phyloP scores from a whole-genome alignment of 305 asterid genomes.

The Fraxinus angustifolia region DNA sequence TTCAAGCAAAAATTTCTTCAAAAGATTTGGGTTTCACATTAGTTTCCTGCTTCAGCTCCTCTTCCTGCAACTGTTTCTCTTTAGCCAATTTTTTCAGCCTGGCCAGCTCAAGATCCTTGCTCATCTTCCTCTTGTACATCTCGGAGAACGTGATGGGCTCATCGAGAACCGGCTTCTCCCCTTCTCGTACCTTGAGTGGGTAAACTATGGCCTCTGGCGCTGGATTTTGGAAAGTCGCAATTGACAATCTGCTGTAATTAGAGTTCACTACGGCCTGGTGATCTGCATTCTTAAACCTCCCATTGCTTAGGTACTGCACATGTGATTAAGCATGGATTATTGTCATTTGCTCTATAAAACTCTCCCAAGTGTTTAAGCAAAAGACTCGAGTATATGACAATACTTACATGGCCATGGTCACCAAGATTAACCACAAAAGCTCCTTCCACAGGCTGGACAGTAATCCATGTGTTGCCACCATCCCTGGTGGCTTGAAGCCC shows the following conservation, averaged over 20 bases:
- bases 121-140: slow-evolving; percentile 83
- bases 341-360: not conserved
- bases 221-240: slow-evolving; percentile 86
- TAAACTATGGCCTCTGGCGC: slow-evolving; percentile 63
- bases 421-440: slow-evolving; percentile 93
- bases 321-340: not conserved
- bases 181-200: slow-evolving; percentile 60
- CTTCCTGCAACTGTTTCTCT: slow-evolving; percentile 30
- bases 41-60: slow-evolving; percentile 24
- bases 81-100: slow-evolving; percentile 55
- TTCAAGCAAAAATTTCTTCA: slow-evolving; percentile 44
- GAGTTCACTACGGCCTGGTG: slow-evolving; percentile 93
- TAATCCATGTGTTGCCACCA: slow-evolving; percentile 80
- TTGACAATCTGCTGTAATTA: slow-evolving; percentile 56
- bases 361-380: not conserved
- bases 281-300: slow-evolving; percentile 90
- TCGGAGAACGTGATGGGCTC: slow-evolving; percentile 55
- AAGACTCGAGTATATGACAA: not conserved
- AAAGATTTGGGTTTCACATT: slow-evolving; percentile 24
- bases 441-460: slow-evolving; percentile 73
- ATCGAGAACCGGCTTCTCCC: slow-evolving; percentile 50
- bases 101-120: slow-evolving; percentile 59
- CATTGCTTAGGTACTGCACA: slow-evolving; percentile 72
- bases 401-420: slow-evolving; percentile 72
- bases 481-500: slow-evolving; percentile 89